These are phyloP conservation scores for Zymoseptoria brevis DNA, from an alignment of 2,329 filamentous ascomycete genomes.

Conservation along the genomic window DNA sequence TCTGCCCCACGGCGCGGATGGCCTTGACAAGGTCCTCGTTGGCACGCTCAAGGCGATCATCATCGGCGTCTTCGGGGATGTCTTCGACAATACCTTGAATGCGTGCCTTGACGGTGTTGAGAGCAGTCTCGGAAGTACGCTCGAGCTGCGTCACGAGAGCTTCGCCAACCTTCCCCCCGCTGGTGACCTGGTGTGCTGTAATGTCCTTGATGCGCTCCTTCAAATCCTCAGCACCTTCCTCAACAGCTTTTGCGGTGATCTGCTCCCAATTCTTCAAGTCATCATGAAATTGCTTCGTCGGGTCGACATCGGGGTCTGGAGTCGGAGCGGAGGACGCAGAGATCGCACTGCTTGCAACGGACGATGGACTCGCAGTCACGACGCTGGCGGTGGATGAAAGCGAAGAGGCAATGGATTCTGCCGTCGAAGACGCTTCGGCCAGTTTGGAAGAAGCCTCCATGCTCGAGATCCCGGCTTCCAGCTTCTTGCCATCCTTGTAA, in stretches of 20 bases:
- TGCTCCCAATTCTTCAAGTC: conserved; percentile 81
- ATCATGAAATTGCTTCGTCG: conserved; percentile 57
- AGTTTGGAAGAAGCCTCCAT: conserved; percentile 35
- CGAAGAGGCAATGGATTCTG: conserved; percentile 21
- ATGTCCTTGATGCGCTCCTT: conserved; percentile 60
- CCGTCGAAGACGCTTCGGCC: conserved; percentile 21
- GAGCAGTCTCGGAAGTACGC: conserved; percentile 55
- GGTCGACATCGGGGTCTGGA: conserved; percentile 33
- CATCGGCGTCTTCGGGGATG: conserved; percentile 52
- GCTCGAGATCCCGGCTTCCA: conserved; percentile 52
- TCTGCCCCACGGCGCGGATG: conserved; percentile 60
- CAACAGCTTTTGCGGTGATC: conserved; percentile 77
- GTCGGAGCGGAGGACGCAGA: conserved; percentile 36
- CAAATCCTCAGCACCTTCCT: conserved; percentile 69
- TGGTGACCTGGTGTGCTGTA: conserved; percentile 60
- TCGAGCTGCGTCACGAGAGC: conserved; percentile 62
- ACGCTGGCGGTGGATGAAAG: conserved; percentile 21
- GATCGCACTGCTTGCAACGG: conserved; percentile 14
- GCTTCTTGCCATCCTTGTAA: conserved; percentile 58
- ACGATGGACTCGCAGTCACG: conserved; percentile 20
- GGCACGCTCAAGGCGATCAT: conserved; percentile 45
- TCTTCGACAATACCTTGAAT: conserved; percentile 50
- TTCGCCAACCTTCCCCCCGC: conserved; percentile 57
- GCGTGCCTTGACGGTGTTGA: conserved; percentile 57
- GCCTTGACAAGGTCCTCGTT: conserved; percentile 46